Conservation (phyloP, 306 rosid genomes). For the Cyclanthera cordifolia region DNA sequence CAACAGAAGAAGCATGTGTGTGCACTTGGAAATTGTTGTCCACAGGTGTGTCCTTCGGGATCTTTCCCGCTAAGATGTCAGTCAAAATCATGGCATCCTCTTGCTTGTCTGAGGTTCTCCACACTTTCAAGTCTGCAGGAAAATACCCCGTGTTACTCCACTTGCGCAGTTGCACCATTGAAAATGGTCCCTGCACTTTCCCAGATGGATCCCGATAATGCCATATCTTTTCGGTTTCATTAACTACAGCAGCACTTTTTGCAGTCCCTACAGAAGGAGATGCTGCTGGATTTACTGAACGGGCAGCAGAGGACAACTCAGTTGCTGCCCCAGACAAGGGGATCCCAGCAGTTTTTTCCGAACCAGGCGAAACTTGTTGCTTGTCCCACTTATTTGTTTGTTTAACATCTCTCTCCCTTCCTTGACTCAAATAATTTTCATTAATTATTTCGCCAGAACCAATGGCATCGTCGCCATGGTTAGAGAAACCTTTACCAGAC, state of each 20-base stretch:
- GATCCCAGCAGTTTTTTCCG: constrained; percentile 39
- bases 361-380: constrained; percentile 38
- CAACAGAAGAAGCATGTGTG: constrained; percentile 31
- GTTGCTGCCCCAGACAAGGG: constrained; percentile 26
- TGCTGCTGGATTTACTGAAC: constrained; percentile 30
- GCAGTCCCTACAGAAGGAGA: constrained; percentile 31
- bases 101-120: constrained; percentile 51
- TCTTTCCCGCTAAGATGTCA: constrained; percentile 65
- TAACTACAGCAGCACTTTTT: constrained; percentile 35
- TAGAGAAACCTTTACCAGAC: constrained; percentile 57
- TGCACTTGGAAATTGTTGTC: constrained; percentile 34
- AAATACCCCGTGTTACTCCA: constrained; percentile 92
- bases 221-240: constrained; percentile 83
- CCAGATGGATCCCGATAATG: constrained; percentile 90
- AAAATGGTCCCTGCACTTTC: constrained; percentile 95
- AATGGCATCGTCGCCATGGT: constrained; percentile 45
- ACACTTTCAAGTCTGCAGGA: constrained; percentile 71
- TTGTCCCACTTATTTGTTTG: constrained; percentile 54
- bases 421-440: constrained; percentile 45
- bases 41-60: constrained; percentile 34
- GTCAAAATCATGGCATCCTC: constrained; percentile 59
- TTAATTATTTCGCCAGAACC: constrained; percentile 38
- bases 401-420: constrained; percentile 63
- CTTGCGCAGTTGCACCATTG: constrained; percentile 75
- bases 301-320: constrained; percentile 28